Conservation (phyloP, 768 basidiomycete species). For the Suillus lakei region DNA sequence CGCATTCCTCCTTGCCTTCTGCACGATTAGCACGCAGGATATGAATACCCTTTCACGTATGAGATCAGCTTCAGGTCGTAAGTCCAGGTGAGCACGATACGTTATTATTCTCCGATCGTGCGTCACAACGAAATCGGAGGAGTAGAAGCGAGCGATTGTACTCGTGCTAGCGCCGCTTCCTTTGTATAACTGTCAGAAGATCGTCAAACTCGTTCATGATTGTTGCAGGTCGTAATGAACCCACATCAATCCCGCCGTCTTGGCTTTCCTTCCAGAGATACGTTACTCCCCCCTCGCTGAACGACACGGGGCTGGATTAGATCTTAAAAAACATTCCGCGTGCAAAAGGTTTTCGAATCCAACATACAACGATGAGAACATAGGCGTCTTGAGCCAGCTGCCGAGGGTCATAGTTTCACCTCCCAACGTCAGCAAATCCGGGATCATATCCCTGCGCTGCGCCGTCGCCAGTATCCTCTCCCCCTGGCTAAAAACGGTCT, state of each 20-base stretch:
- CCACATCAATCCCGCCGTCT: neutral
- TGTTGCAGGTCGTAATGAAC: neutral
- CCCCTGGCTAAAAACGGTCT: constrained; percentile 1
- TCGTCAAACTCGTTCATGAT: neutral
- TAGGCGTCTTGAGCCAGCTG: constrained; percentile 8
- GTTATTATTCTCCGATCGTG: neutral
- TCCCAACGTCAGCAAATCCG: constrained; percentile 6
- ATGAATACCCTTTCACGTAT: constrained; percentile 12
- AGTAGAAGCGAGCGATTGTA: constrained; percentile 1
- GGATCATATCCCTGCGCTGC: constrained; percentile 6
- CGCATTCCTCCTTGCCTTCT: constrained; percentile 5
- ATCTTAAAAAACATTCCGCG: neutral
- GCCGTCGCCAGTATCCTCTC: constrained; percentile 10
- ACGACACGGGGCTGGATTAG: neutral
- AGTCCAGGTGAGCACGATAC: neutral
- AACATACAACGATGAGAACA: constrained; percentile 6
- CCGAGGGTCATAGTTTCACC: neutral
- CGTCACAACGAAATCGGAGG: neutral
- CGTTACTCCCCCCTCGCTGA: constrained; percentile 7
- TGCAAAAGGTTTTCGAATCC: neutral
- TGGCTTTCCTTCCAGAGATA: constrained; percentile 2
- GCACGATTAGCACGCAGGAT: constrained; percentile 8
- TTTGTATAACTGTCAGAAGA: neutral
- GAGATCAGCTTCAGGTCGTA: constrained; percentile 9
- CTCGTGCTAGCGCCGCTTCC: neutral